These are phyloP conservation scores for Solanum neorickii DNA, from an alignment of 257 asterid genomes.

Conservation along the genomic window DNA sequence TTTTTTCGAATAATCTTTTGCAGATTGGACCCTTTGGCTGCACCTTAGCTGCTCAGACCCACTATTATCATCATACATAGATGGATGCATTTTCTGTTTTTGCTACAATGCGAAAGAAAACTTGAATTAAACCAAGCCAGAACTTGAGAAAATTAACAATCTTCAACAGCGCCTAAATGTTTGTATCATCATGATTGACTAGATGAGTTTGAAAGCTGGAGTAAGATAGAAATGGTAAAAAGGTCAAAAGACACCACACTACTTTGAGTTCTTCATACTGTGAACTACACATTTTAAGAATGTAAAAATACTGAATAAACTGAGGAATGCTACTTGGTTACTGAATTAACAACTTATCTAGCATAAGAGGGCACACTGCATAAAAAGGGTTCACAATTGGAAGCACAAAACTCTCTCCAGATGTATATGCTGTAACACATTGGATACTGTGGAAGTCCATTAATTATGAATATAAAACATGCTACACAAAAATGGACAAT, in stretches of 20 bases:
- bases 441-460: not conserved
- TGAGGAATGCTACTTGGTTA: not conserved
- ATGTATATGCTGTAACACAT: not conserved
- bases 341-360: not conserved
- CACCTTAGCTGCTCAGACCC: slow-evolving; percentile 42
- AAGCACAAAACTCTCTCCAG: not conserved
- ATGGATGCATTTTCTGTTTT: slow-evolving; percentile 79
- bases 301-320: not conserved
- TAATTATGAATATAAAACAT: not conserved
- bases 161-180: not conserved
- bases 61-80: slow-evolving; percentile 53
- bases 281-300: not conserved
- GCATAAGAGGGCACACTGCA: not conserved
- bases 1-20: slow-evolving; percentile 40
- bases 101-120: slow-evolving; percentile 34
- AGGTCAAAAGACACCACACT: not conserved
- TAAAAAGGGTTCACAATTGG: not conserved
- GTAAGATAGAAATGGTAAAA: not conserved
- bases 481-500: not conserved
- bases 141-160: not conserved
- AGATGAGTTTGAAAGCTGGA: not conserved
- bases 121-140: slow-evolving; percentile 7
- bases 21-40: slow-evolving; percentile 56
- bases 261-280: not conserved
- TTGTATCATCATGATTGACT: not conserved